Percentiles rank a stretch among this genome's conserved stretches.
Evolutionary conservation across 768 basidiomycete genomes (phyloP).

Genomic region (Hygrophoropsis aurantiaca): DNA sequence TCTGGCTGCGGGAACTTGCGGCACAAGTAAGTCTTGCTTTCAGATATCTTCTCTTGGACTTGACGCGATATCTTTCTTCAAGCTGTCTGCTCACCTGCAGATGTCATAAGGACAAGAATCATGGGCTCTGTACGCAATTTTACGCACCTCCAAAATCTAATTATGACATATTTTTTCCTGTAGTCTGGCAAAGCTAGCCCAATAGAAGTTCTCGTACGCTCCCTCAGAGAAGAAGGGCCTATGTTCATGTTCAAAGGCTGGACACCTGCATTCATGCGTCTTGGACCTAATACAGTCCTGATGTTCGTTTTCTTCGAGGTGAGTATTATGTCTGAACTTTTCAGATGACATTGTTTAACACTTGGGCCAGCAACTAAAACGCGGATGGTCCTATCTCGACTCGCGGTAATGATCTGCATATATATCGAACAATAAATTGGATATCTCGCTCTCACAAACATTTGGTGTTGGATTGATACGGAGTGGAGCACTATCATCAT

Average conservation of each 20-base stretch:
- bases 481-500: neutral
- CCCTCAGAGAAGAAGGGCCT: constrained; percentile 71
- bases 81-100: constrained; percentile 80
- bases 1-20: constrained; percentile 68
- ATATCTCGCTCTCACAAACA: neutral
- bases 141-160: neutral
- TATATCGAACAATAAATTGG: constrained; percentile 1
- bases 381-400: constrained; percentile 43
- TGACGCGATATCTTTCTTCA: constrained; percentile 1
- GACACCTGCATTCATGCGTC: constrained; percentile 83
- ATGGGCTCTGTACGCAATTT: constrained; percentile 65
- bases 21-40: constrained; percentile 58
- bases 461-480: neutral
- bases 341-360: constrained; percentile 3
- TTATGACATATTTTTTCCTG: constrained; percentile 5
- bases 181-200: constrained; percentile 54
- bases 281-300: constrained; percentile 82
- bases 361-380: constrained; percentile 64
- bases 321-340: constrained; percentile 12
- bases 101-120: constrained; percentile 73
- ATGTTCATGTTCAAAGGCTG: constrained; percentile 85
- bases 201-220: constrained; percentile 52
- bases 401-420: neutral
- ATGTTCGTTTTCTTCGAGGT: constrained; percentile 88
- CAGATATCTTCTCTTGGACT: neutral